Conservation (phyloP, 2,329 filamentous ascomycete species). For the Curvularia sp. region DNA sequence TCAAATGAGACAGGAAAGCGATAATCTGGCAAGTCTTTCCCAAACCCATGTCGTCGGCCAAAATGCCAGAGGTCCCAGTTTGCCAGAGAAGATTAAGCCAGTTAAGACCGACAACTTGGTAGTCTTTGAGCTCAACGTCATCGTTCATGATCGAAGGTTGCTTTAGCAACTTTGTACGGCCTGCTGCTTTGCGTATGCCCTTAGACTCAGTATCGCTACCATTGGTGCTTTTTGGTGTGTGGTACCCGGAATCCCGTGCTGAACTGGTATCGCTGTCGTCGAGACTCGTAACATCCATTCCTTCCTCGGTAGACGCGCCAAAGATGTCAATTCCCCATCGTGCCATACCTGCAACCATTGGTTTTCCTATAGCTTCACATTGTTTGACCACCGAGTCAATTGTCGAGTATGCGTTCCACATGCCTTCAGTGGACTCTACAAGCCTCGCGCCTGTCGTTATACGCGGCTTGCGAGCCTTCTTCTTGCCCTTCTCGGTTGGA, state of each 20-base stretch:
- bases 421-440: slow-evolving; percentile 72
- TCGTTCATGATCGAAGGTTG: slow-evolving; percentile 82
- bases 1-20: slow-evolving; percentile 83
- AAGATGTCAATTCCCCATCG: slow-evolving; percentile 73
- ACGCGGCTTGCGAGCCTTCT: slow-evolving; percentile 50
- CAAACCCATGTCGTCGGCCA: slow-evolving; percentile 94
- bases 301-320: slow-evolving; percentile 65
- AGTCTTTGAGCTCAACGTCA: slow-evolving; percentile 83
- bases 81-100: slow-evolving; percentile 89
- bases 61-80: slow-evolving; percentile 81
- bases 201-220: slow-evolving; percentile 58
- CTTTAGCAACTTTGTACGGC: slow-evolving; percentile 58
- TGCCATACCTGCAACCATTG: slow-evolving; percentile 69
- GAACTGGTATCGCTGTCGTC: slow-evolving; percentile 52
- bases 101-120: slow-evolving; percentile 92
- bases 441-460: slow-evolving; percentile 70
- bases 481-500: slow-evolving; percentile 42
- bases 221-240: slow-evolving; percentile 61
- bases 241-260: slow-evolving; percentile 70
- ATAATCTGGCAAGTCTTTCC: slow-evolving; percentile 99
- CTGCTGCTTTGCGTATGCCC: slow-evolving; percentile 46
- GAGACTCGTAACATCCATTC: slow-evolving; percentile 67
- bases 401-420: slow-evolving; percentile 79
- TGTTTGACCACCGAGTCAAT: slow-evolving; percentile 81
- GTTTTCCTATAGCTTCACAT: slow-evolving; percentile 76